Evolutionary conservation across 192 early-diverging fungal species (phyloP), one percentile per base, ranked within the genome.

Genomic region (Rhizophagus clarus): DNA sequence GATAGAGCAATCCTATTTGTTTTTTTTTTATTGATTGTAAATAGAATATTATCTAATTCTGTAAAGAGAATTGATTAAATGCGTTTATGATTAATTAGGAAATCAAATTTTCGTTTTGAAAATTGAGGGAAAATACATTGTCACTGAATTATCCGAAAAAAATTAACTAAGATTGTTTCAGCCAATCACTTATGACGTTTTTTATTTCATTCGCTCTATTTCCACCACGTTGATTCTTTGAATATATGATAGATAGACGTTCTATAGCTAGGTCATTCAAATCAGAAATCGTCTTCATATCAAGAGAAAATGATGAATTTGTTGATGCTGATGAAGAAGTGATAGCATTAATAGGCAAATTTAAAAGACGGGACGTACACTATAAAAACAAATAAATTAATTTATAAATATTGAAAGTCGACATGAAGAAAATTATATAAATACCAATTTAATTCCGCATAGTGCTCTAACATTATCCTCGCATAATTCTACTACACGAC

Each of bases 391-490:
- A 29, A 56, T 26, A 32, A 47, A 49, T 31, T 47, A 15, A 31
- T 22, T 29, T 49, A 40, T 74, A 56, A 31, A 31, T 40, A 70
- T 1, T n/a, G 0, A 66, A 66, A 29, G 28, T 66, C n/a, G 34
- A 70, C 20, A 70, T 2, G 20, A n/a, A 9, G 14, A 22, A n/a
- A 22, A 34, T 37, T 22, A 37, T 37, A 9, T 24, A 70, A 42
- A n/a, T 88, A 89, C 89, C 86, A 95, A 81, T 77, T 93, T 90
- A 67, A 97, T 85, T 61, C 97, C 97, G 81, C 96, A 99, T 70
- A 97, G 89, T 3, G 91, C 96, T 47, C 97, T 90, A 24, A 96
- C 86, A 81, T 95, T 90, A 80, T 97, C 97, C 2, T 88, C 88
- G 68, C 92, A 93, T 49, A 97, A 84, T 84, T 98, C 97, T 11